These are phyloP conservation scores for Candida odintsovae DNA, from an alignment of 805 yeast genomes.

Conservation along the genomic window DNA sequence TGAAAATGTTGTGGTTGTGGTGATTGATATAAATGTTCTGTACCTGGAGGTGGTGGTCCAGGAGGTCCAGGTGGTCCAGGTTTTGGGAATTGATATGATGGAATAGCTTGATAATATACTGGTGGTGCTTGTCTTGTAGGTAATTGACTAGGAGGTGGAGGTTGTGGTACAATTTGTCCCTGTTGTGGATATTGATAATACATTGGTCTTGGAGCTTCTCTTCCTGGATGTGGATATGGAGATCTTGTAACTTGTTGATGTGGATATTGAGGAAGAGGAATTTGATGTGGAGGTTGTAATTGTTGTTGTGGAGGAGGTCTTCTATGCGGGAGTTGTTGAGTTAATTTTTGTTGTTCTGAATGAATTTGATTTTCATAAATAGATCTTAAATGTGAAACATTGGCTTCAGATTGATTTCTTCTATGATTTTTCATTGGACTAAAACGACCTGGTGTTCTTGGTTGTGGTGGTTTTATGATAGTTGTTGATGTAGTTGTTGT, in stretches of 20 bases:
- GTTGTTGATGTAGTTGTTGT: neutral
- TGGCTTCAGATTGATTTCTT: slow-evolving; percentile 26
- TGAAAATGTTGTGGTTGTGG: neutral
- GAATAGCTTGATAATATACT: slow-evolving; percentile 1
- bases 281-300: slow-evolving; percentile 7
- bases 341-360: neutral
- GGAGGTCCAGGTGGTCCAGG: neutral
- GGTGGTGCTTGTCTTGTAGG: neutral
- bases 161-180: neutral
- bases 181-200: slow-evolving; percentile 6
- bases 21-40: neutral
- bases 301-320: slow-evolving; percentile 7
- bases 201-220: slow-evolving; percentile 1
- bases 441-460: neutral
- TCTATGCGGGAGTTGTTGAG: slow-evolving; percentile 1
- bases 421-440: slow-evolving; percentile 10
- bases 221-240: neutral
- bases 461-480: neutral
- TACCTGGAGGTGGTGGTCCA: neutral
- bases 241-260: slow-evolving; percentile 1
- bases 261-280: neutral
- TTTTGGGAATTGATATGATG: slow-evolving; percentile 1
- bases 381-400: slow-evolving; percentile 20
- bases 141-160: neutral
- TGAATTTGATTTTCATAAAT: slow-evolving; percentile 14